These are phyloP conservation scores for Candolleomyces aberdarensis DNA, from an alignment of 768 basidiomycete genomes.

Conservation along the genomic window DNA sequence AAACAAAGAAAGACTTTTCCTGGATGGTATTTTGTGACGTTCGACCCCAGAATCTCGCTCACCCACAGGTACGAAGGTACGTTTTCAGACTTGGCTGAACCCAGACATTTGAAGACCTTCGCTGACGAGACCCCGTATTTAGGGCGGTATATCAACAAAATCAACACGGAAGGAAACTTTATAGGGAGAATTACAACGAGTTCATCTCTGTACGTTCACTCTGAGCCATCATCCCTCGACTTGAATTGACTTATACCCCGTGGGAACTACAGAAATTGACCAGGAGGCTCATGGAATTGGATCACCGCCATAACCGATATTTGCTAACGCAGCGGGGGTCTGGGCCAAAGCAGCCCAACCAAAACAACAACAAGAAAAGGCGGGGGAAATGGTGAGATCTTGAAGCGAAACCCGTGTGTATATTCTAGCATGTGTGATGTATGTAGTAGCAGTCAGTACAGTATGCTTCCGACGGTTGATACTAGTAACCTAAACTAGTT, in stretches of 20 bases:
- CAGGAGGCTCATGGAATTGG: background rate
- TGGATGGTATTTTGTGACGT: slow-evolving; percentile 14
- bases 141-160: background rate
- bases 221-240: too few species aligned
- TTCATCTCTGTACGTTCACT: background rate
- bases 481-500: too few species aligned
- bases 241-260: too few species aligned
- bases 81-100: background rate
- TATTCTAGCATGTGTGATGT: too few species aligned
- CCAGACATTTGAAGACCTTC: background rate
- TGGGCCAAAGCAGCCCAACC: background rate
- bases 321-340: background rate
- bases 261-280: background rate
- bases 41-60: background rate
- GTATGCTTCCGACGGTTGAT: too few species aligned
- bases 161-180: background rate
- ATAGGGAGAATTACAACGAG: background rate
- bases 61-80: background rate
- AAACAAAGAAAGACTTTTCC: slow-evolving; percentile 21
- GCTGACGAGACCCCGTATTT: background rate
- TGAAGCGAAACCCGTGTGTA: background rate
- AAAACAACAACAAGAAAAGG: background rate
- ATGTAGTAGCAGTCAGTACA: too few species aligned
- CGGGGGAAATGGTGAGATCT: background rate
- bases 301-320: background rate